A percentile compares a stretch with the other conserved stretches of the same genome.
Conservation (phyloP, 1,139 yeast species). For the Meyerozyma guilliermondii region DNA sequence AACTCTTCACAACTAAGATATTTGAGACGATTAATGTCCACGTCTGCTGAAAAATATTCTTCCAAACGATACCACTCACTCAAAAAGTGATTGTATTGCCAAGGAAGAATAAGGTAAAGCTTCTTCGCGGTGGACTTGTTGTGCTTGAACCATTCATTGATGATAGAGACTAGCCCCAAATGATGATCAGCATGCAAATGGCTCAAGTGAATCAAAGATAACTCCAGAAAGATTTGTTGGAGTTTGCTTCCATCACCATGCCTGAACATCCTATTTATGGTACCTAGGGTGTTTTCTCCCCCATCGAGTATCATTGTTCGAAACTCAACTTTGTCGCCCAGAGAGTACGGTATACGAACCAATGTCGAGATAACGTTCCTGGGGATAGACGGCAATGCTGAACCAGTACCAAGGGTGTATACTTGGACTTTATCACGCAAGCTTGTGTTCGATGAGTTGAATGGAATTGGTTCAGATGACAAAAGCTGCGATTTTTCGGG, state of each 20-base stretch:
- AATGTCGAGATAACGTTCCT: slow-evolving; percentile 82
- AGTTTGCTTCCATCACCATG: slow-evolving; percentile 27
- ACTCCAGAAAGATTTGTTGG: slow-evolving; percentile 42
- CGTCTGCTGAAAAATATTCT: slow-evolving; percentile 15
- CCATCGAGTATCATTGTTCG: slow-evolving; percentile 70
- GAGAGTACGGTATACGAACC: slow-evolving; percentile 56
- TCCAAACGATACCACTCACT: slow-evolving; percentile 69
- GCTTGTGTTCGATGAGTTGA: slow-evolving; percentile 11
- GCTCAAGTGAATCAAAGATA: slow-evolving; percentile 65
- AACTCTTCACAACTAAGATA: slow-evolving; percentile 71
- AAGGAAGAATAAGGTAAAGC: slow-evolving; percentile 66
- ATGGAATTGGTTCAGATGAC: slow-evolving; percentile 16
- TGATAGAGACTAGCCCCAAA: slow-evolving; percentile 69
- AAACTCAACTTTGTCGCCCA: slow-evolving; percentile 23
- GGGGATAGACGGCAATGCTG: slow-evolving; percentile 80
- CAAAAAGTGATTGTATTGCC: slow-evolving; percentile 66
- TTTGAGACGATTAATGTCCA: slow-evolving; percentile 39
- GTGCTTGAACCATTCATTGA: slow-evolving; percentile 60
- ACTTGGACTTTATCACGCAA: slow-evolving; percentile 59
- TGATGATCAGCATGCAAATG: slow-evolving; percentile 98
- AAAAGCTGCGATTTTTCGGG: slow-evolving; percentile 16
- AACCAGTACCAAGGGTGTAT: slow-evolving; percentile 87
- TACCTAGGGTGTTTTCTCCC: slow-evolving; percentile 88
- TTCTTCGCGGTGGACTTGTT: slow-evolving; percentile 22
- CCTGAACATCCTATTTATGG: slow-evolving; percentile 61